Percentiles rank a stretch among this genome's conserved stretches.
Conservation (phyloP, 2,329 filamentous ascomycete species). For the Chaetomium strumarium region DNA sequence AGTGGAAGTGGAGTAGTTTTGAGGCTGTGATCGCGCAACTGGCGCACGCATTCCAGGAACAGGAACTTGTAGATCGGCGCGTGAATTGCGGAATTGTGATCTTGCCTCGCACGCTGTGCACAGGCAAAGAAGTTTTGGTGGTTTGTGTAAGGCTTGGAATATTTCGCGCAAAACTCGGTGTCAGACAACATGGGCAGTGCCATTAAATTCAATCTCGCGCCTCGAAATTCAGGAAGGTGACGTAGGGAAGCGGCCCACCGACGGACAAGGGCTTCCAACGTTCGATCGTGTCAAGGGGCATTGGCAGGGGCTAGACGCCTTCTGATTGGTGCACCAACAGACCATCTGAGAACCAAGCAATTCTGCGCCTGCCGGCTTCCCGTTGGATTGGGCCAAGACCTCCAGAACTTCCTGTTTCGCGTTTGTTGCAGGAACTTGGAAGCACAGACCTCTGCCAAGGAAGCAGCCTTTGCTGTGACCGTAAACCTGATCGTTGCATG, state of each 20-base stretch:
- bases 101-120: not conserved
- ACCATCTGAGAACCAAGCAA: not conserved
- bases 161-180: not conserved
- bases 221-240: constrained; percentile 19
- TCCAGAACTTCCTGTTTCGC: constrained; percentile 6
- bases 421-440: constrained; percentile 1
- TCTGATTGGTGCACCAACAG: constrained; percentile 15
- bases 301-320: constrained; percentile 14
- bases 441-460: not conserved
- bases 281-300: constrained; percentile 23
- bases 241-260: constrained; percentile 13
- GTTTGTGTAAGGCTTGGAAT: not conserved
- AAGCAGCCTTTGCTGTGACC: too few relatives aligned
- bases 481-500: not conserved
- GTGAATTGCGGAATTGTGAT: not conserved
- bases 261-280: constrained; percentile 1
- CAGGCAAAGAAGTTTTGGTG: not conserved
- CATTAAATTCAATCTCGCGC: not conserved
- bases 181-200: not conserved
- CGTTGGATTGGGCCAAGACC: not conserved
- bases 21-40: not conserved
- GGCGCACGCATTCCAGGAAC: not conserved
- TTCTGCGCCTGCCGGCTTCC: constrained; percentile 1
- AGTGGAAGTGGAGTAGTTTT: not conserved
- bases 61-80: not conserved